Percentiles rank a stretch among this genome's conserved stretches.
These are phyloP conservation scores for Calonectria hongkongensis DNA, from an alignment of 2,329 filamentous ascomycete genomes.

Conservation along the genomic window DNA sequence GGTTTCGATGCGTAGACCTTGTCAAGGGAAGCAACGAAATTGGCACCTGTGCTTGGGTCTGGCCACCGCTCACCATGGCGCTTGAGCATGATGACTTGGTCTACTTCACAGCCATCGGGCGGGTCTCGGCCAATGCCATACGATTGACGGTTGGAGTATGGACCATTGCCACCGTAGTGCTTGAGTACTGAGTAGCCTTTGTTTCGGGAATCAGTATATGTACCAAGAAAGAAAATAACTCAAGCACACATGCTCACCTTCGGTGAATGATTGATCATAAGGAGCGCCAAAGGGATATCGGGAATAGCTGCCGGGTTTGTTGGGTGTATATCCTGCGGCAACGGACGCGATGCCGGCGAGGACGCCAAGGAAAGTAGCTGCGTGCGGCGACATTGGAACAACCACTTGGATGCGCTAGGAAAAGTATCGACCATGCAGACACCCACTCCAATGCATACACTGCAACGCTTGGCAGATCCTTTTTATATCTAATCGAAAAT, in stretches of 20 bases:
- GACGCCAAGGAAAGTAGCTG: background rate
- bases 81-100: constrained; percentile 19
- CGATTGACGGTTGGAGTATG: constrained; percentile 11
- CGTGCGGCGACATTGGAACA: background rate
- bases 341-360: background rate
- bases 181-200: constrained; percentile 14
- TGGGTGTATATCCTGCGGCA: background rate
- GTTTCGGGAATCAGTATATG: background rate
- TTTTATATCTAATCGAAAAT: background rate
- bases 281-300: constrained; percentile 1
- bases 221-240: background rate
- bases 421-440: background rate
- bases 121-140: constrained; percentile 12
- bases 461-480: background rate
- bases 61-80: constrained; percentile 17
- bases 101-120: background rate
- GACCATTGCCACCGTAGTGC: background rate
- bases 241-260: background rate
- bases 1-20: background rate
- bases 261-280: constrained; percentile 9
- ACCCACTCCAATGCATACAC: background rate
- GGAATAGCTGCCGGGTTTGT: constrained; percentile 1
- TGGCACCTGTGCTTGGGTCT: background rate
- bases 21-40: background rate
- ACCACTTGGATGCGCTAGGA: background rate